Percentiles rank a stretch among this genome's conserved stretches.
These are phyloP conservation scores for Cryptococcus sp. DNA, from an alignment of 1,284 basidiomycete species.

Conservation along the genomic window DNA sequence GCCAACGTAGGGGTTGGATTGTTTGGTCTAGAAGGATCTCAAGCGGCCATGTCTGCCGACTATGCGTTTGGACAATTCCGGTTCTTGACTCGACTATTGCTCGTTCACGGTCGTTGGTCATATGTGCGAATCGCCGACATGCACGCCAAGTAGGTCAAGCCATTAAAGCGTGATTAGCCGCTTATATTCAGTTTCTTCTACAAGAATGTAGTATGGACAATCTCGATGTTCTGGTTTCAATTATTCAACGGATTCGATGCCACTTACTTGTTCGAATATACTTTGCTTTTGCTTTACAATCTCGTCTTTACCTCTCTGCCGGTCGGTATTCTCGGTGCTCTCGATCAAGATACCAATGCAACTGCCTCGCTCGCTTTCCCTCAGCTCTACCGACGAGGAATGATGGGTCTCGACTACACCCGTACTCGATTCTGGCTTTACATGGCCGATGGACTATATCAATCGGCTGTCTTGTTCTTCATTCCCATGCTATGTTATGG, in stretches of 20 bases:
- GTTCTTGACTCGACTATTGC: constrained; percentile 82
- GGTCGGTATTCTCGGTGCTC: constrained; percentile 85
- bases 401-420: constrained; percentile 88
- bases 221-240: constrained; percentile 91
- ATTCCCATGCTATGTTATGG: constrained; percentile 78
- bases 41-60: constrained; percentile 98
- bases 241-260: constrained; percentile 90
- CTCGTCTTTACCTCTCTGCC: constrained; percentile 90
- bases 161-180: background rate
- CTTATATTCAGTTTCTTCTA: constrained; percentile 88
- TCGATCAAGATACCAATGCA: constrained; percentile 93
- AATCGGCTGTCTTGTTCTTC: constrained; percentile 85
- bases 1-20: constrained; percentile 95
- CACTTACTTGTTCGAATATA: constrained; percentile 94
- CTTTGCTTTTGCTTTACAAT: constrained; percentile 85
- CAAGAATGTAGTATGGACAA: constrained; percentile 60
- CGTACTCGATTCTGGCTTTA: constrained; percentile 88
- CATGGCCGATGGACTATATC: constrained; percentile 91
- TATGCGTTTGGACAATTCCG: constrained; percentile 98
- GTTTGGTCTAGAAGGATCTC: constrained; percentile 90
- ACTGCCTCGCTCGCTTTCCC: constrained; percentile 86
- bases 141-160: constrained; percentile 65
- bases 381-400: constrained; percentile 88
- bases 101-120: constrained; percentile 95
- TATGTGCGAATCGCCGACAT: constrained; percentile 95